A percentile compares a stretch with the other conserved stretches of the same genome.
Conservation (phyloP, 2,329 filamentous ascomycete species). For the Penicillium italicum region DNA sequence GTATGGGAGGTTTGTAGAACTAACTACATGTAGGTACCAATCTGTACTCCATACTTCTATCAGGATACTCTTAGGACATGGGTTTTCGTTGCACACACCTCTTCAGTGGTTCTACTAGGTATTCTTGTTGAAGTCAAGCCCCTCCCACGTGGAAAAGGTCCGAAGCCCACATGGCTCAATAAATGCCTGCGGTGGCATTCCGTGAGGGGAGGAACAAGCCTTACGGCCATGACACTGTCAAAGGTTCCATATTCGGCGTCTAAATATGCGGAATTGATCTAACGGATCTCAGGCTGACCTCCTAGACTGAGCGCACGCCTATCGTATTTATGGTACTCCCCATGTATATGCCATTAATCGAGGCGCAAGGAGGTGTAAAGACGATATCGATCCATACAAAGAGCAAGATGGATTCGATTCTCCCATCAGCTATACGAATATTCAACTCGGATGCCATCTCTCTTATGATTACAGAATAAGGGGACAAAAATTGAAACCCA, state of each 20-base stretch:
- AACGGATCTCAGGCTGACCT: background rate
- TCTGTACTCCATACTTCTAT: background rate
- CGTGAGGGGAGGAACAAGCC: background rate
- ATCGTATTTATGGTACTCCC: background rate
- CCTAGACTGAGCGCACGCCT: background rate
- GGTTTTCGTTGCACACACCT: background rate
- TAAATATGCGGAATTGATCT: background rate
- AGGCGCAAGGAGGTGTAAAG: background rate
- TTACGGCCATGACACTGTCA: background rate
- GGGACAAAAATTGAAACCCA: slow-evolving; percentile 16
- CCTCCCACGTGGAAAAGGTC: background rate
- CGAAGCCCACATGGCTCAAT: slow-evolving; percentile 3
- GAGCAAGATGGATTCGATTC: background rate
- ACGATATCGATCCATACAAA: background rate
- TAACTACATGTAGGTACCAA: background rate
- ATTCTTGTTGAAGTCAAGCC: background rate
- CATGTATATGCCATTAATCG: background rate
- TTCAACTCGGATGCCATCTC: background rate
- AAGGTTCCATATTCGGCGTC: background rate
- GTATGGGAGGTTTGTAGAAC: background rate
- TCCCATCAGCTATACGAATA: background rate
- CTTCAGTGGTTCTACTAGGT: background rate
- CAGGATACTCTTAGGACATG: background rate
- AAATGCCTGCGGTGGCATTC: background rate
- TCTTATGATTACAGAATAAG: background rate